Evolutionary conservation across 345 rosid genomes (phyloP).

Genomic region (Capsella bursapastoris): DNA sequence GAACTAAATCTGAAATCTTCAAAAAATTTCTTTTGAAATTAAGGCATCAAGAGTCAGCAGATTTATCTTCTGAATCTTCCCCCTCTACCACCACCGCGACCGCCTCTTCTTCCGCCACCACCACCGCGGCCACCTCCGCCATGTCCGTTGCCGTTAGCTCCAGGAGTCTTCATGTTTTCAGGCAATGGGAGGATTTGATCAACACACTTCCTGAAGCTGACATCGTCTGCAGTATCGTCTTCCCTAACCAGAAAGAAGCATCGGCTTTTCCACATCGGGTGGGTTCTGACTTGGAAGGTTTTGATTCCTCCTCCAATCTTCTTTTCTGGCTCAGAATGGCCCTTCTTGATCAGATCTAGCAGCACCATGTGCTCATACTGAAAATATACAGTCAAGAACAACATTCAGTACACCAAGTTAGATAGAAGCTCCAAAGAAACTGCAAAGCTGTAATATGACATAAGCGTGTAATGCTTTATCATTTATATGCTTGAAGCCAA

Average conservation of each 20-base stretch:
- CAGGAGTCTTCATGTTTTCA: conserved; percentile 71
- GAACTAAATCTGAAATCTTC: conserved; percentile 18
- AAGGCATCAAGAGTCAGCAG: conserved; percentile 1
- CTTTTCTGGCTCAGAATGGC: conserved; percentile 76
- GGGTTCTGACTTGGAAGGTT: conserved; percentile 73
- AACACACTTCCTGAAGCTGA: conserved; percentile 97
- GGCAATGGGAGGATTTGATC: conserved; percentile 87
- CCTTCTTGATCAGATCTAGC: conserved; percentile 78
- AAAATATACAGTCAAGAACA: conserved; percentile 4
- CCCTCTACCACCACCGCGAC: conserved; percentile 57
- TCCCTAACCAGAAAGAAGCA: conserved; percentile 86
- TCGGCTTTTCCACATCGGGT: conserved; percentile 75
- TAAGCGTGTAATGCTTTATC: not conserved
- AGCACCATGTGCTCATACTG: conserved; percentile 85
- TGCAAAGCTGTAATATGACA: not conserved
- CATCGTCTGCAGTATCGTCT: conserved; percentile 76
- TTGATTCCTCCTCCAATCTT: conserved; percentile 79
- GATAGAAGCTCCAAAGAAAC: conserved; percentile 5
- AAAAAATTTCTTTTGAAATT: conserved; percentile 4
- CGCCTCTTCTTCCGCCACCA: conserved; percentile 59
- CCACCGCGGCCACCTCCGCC: conserved; percentile 53
- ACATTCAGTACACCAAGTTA: not conserved
- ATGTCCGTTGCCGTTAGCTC: conserved; percentile 48
- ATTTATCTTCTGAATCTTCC: conserved; percentile 51
- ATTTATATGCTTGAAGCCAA: not conserved